Base-by-base conservation (phyloP, 139 green algal genomes). In the Chlamydomonas sp. region DNA sequence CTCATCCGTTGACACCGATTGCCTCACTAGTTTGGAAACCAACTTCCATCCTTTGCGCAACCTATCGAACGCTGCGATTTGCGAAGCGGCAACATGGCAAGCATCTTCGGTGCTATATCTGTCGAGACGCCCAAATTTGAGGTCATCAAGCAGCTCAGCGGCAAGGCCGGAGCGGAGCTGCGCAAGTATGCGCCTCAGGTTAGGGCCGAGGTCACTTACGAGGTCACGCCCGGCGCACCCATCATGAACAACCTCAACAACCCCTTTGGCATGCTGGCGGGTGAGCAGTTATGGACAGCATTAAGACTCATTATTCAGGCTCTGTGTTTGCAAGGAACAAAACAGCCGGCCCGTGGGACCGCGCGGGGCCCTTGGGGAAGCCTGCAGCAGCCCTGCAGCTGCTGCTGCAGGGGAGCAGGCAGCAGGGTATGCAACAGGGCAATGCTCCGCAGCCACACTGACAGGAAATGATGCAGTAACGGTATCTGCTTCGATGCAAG, bases 101-200 rank as follows among this genome's bases (percentile, higher is more conserved):
- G 49, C 57, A 77, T 88, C 49, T 77, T 88, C 12, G 84, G 84
- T 10, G 58, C 0, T 31, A 83, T 88, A 17, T 20, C 8, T 2
- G 84, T 88, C 4, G 84, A 88, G 63, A 83, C 75, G 3, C 84
- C 84, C 4, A 83, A 82, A 61, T 88, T 63, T 31, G 63, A 61
- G n/a, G 84, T 88, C 2, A 12, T 88, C 0, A 83, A 88, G 59
- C 15, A 20, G 61, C 61, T 83, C 1, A n/a, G 10, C 2, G 20
- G 8, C n/a, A 1, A 31, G 14, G 61, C 4, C 9, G 84, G 63
- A 4, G 84, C 63, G 1, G 74, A 82, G 73, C 12, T 82, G 62
- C 83, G 83, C 31, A 81, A 88, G 18, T 88, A 82, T n/a, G 75
- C 57, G n/a, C 63, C 75, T 3, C 84, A 88, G 71, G 63, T 87